phyloP scores from a whole-genome alignment of 2,329 filamentous ascomycete genomes.

The Pseudopithomyces chartarum region DNA sequence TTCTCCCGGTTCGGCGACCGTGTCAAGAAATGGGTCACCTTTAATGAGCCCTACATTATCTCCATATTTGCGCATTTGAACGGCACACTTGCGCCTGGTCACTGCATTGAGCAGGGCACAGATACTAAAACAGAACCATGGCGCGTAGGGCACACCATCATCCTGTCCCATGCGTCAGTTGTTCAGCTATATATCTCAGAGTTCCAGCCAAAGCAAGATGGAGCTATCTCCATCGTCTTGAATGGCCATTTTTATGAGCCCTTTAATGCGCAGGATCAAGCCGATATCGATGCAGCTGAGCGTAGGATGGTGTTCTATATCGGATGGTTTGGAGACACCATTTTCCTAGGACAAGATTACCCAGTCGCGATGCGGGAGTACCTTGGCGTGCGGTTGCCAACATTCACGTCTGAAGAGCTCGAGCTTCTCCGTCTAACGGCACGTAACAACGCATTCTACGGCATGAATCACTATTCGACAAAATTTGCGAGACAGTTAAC shows the following conservation, averaged over 20 bases:
- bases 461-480: constrained; percentile 48
- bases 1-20: constrained; percentile 45
- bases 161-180: constrained; percentile 56
- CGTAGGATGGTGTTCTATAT: constrained; percentile 39
- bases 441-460: constrained; percentile 31
- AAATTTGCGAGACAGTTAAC: background rate
- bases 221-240: constrained; percentile 19
- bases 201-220: constrained; percentile 25
- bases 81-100: constrained; percentile 1
- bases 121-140: constrained; percentile 6
- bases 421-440: constrained; percentile 28
- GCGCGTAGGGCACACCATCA: constrained; percentile 1
- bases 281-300: background rate
- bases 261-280: background rate
- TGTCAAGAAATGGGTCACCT: constrained; percentile 48
- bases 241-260: background rate
- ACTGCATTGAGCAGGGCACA: background rate
- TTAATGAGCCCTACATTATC: constrained; percentile 54
- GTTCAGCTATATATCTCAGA: constrained; percentile 21
- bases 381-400: constrained; percentile 40
- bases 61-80: constrained; percentile 55
- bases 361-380: constrained; percentile 19
- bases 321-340: constrained; percentile 47
- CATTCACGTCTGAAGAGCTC: constrained; percentile 47
- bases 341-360: constrained; percentile 38